phyloP scores from a whole-genome alignment of 1,284 basidiomycete genomes.

The Wolfiporia cocos region DNA sequence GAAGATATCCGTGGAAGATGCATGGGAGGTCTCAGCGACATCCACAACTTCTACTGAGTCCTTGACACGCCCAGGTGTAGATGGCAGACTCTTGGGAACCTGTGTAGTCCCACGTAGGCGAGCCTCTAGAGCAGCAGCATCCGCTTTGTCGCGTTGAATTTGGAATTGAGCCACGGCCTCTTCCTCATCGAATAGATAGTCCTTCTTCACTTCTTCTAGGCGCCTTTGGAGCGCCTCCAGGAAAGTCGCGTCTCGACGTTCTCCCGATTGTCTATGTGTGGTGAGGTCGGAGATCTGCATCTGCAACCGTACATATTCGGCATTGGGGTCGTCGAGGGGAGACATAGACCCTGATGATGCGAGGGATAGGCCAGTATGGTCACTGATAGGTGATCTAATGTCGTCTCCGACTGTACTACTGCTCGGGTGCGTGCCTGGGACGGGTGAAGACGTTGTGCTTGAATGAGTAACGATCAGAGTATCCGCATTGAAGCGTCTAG shows the following conservation, averaged over 20 bases:
- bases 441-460: too few species aligned
- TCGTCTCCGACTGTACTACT: slow-evolving; percentile 5
- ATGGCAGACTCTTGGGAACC: not conserved
- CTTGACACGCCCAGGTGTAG: not conserved
- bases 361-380: slow-evolving; percentile 6
- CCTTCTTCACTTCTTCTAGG: slow-evolving; percentile 49
- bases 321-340: slow-evolving; percentile 51
- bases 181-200: slow-evolving; percentile 73
- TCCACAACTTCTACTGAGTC: not conserved
- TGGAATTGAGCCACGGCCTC: slow-evolving; percentile 62
- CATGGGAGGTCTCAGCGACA: not conserved
- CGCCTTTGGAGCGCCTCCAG: slow-evolving; percentile 45
- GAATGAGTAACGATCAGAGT: slow-evolving; percentile 35
- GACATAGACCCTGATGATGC: slow-evolving; percentile 24
- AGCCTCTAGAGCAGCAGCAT: slow-evolving; percentile 44
- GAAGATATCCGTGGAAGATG: slow-evolving; percentile 36
- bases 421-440: too few species aligned
- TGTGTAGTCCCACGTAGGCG: slow-evolving; percentile 39
- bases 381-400: slow-evolving; percentile 6
- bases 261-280: slow-evolving; percentile 25
- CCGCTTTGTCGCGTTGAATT: slow-evolving; percentile 48
- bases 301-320: slow-evolving; percentile 57
- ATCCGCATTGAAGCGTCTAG: slow-evolving; percentile 22
- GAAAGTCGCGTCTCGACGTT: slow-evolving; percentile 32
- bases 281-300: slow-evolving; percentile 44